phyloP scores from a whole-genome alignment of 1,284 basidiomycete genomes.

The Ustilago bromivora region DNA sequence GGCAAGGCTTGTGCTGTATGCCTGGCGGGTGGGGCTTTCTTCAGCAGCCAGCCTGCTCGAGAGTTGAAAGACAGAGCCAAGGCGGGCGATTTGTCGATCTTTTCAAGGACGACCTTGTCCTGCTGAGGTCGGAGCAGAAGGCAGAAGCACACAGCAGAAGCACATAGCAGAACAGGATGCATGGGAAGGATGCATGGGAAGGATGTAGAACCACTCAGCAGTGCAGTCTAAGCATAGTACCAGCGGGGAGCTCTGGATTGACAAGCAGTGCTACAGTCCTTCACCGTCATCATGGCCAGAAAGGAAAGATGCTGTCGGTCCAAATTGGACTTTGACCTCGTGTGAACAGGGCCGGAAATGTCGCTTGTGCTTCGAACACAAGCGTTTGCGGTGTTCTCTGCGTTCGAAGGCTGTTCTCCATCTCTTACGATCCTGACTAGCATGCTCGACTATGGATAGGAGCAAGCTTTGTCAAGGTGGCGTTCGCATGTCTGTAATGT shows the following conservation, averaged over 20 bases:
- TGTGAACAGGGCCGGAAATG: background rate
- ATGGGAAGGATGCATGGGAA: no score
- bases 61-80: no score
- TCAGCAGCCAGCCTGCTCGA: background rate
- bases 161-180: no score
- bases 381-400: background rate
- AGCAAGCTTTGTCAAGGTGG: background rate
- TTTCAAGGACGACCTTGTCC: no score
- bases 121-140: no score
- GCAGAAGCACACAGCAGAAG: no score
- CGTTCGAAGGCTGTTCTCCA: no score
- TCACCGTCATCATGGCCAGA: background rate
- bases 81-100: no score
- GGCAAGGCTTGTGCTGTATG: background rate
- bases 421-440: background rate
- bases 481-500: constrained; percentile 1
- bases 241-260: background rate
- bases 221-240: background rate
- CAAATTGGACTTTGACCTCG: background rate
- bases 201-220: background rate
- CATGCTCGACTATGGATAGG: background rate
- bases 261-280: background rate
- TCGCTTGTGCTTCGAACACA: background rate
- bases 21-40: background rate
- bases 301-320: background rate